Evolutionary conservation across 2,329 filamentous ascomycete genomes (phyloP).

Genomic region (Metarhizium brunneum): DNA sequence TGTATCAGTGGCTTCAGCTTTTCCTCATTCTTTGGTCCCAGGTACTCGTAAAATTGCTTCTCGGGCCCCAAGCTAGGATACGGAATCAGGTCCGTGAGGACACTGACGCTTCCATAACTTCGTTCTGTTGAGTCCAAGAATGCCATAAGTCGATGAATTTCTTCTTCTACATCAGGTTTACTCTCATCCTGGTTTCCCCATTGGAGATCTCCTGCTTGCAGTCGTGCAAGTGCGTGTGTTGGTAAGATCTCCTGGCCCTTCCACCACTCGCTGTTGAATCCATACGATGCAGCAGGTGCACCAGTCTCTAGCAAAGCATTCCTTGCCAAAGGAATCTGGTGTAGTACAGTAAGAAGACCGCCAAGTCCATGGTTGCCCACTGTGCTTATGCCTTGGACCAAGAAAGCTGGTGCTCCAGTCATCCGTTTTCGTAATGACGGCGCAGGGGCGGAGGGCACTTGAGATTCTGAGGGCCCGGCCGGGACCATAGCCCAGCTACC

Average conservation of each 20-base stretch:
- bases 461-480: conserved; percentile 18
- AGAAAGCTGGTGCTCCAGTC: conserved; percentile 38
- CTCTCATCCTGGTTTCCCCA: conserved; percentile 19
- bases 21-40: conserved; percentile 22
- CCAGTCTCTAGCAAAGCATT: conserved; percentile 43
- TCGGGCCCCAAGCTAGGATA: conserved; percentile 25
- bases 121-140: conserved; percentile 53
- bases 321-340: conserved; percentile 48
- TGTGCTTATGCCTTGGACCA: conserved; percentile 28
- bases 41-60: conserved; percentile 34
- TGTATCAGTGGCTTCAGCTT: conserved; percentile 22
- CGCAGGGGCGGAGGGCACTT: conserved; percentile 11
- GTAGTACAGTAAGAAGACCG: conserved; percentile 47
- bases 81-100: conserved; percentile 30
- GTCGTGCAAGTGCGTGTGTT: conserved; percentile 25
- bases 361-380: conserved; percentile 35
- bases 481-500: conserved; percentile 52
- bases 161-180: conserved; percentile 35
- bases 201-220: conserved; percentile 19
- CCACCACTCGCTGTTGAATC: conserved; percentile 53
- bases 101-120: conserved; percentile 47
- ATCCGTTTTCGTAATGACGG: conserved; percentile 35
- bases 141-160: conserved; percentile 53
- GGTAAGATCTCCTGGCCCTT: conserved; percentile 42
- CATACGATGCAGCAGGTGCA: conserved; percentile 36